Evolutionary conservation across 139 green algal genomes (phyloP), one percentile per base, ranked within the genome.

Genomic region (Picochlorum sp.): DNA sequence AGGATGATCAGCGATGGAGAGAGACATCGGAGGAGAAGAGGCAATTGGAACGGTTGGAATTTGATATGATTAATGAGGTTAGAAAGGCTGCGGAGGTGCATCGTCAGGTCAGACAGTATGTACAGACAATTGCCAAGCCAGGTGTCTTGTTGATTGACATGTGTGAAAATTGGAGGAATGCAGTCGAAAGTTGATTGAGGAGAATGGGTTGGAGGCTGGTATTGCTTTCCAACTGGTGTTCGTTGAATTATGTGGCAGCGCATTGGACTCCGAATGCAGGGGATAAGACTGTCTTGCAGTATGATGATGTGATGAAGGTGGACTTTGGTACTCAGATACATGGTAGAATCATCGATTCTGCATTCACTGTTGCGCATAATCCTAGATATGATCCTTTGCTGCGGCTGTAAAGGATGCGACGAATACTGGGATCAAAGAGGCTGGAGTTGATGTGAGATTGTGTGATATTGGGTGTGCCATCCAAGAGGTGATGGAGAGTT

Each of bases 271-370:
- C 94, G 57, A 99, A 98, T 73, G 77, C 75, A 1, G 92, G 92
- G 3, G 94, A 98, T 81, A 95, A 95, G 70, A 99, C 94, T 21
- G 92, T 99, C 64, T 81, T 99, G 68, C 62, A 88, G 55, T 95
- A 96, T 63, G 85, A 97, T 62, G 89, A 98, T 78, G 94, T 99
- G 9, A 99, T 99, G 90, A 99, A 99, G 83, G 70, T 99, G 37
- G 89, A 96, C 62, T 96, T 95, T 77, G 88, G 89, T 9, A 91
- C 83, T 28, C 86, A 95, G 61, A 89, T 96, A 55, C 79, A 84
- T 50, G 90, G 94, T 3, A 83, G 88, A 63, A 99, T 99, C 66
- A 85, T 98, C 52, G 94, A 99, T 83, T 88, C 73, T 52, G 94
- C 94, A 9, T 98, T 96, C 83, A 99, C 94, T 0, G 79, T 95